Evolutionary conservation across 2,329 filamentous ascomycete species (phyloP).

Genomic region (Cordyceps javanica): DNA sequence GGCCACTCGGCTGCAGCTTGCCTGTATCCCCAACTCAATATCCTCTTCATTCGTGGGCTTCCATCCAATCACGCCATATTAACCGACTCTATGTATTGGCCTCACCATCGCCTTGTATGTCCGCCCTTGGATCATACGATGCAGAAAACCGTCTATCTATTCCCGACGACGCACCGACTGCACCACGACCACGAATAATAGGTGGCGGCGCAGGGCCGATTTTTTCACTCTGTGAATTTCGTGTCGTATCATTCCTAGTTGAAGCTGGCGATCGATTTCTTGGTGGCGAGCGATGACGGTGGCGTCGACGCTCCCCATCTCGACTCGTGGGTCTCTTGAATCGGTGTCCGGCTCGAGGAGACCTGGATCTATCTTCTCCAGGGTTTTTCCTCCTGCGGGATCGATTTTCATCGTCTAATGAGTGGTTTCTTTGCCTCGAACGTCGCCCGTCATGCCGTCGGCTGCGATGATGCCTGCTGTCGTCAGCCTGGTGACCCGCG

Average conservation of each 20-base stretch:
- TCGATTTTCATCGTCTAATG: not conserved
- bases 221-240: conserved; percentile 68
- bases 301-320: not conserved
- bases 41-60: too few species aligned
- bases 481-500: not conserved
- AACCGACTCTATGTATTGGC: conserved; percentile 12
- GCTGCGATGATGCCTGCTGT: not conserved
- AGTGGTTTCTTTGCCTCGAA: not conserved
- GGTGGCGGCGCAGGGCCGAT: conserved; percentile 66
- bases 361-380: conserved; percentile 1
- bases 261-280: not conserved
- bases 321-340: not conserved
- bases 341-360: not conserved
- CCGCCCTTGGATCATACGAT: conserved; percentile 51
- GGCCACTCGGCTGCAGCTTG: not conserved
- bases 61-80: not conserved
- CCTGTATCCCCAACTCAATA: not conserved
- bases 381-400: not conserved
- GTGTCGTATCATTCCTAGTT: conserved; percentile 28
- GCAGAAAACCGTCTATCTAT: conserved; percentile 79
- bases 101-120: conserved; percentile 46
- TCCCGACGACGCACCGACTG: conserved; percentile 51
- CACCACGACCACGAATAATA: conserved; percentile 62
- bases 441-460: not conserved
- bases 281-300: conserved; percentile 3